Percentiles rank a stretch among this genome's conserved stretches.
Conservation (phyloP, 768 basidiomycete genomes). For the Rhodosporidiobolus odoratus region DNA sequence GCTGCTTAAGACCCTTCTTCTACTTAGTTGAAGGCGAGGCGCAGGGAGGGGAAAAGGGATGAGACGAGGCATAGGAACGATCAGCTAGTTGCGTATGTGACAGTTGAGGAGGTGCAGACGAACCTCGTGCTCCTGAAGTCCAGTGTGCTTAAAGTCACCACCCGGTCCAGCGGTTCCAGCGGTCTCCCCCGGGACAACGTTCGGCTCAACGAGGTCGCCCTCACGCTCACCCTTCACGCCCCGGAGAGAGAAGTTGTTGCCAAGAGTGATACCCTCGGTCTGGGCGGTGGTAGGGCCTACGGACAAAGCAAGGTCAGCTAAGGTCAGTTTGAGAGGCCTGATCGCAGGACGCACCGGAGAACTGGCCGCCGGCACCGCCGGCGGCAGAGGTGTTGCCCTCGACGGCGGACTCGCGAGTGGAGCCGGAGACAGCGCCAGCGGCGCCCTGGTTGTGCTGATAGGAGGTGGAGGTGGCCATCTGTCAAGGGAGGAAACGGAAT, state of each 20-base stretch:
- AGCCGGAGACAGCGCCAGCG: constrained; percentile 20
- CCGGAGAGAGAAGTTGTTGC: constrained; percentile 6
- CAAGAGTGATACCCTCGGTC: constrained; percentile 9
- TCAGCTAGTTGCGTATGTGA: neutral
- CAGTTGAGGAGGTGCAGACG: neutral
- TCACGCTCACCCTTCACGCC: constrained; percentile 8
- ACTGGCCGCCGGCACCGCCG: constrained; percentile 5
- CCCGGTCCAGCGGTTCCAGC: constrained; percentile 15
- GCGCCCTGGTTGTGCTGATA: constrained; percentile 2
- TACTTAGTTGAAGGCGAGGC: neutral
- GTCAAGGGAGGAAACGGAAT: no score
- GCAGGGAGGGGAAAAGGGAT: neutral
- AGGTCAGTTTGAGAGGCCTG: neutral
- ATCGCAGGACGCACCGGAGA: neutral
- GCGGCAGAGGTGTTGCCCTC: constrained; percentile 23
- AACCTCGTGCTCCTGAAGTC: constrained; percentile 17
- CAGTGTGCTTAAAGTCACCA: constrained; percentile 9
- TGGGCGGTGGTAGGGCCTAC: constrained; percentile 6
- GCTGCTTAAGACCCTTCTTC: constrained; percentile 8
- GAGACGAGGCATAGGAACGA: neutral
- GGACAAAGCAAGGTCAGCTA: neutral
- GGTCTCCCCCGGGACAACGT: constrained; percentile 11
- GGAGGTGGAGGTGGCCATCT: neutral
- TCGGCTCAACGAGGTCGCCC: constrained; percentile 13
- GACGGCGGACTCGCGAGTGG: constrained; percentile 1